Percentiles rank a stretch among this genome's conserved stretches.
Conservation (phyloP, 164 flowering plant species). For the Kalanchoe fedtschenkoi region DNA sequence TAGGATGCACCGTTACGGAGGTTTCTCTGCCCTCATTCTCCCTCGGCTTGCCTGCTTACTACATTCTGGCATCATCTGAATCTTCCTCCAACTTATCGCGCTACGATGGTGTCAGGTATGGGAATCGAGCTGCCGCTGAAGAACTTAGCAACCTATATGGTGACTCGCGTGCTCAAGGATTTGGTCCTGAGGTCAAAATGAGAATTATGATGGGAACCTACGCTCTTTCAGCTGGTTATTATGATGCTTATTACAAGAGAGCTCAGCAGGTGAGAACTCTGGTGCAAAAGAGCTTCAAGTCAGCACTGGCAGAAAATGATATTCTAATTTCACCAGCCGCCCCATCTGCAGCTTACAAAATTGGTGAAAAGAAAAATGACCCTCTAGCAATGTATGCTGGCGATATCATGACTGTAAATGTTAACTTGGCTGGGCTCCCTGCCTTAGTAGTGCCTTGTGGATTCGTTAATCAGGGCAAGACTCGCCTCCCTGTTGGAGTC, state of each 20-base stretch:
- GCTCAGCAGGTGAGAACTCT: slow-evolving; percentile 98
- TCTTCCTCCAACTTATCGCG: slow-evolving; percentile 93
- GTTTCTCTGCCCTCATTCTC: slow-evolving; percentile 91
- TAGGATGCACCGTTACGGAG: slow-evolving; percentile 78
- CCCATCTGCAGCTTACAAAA: slow-evolving; percentile 86
- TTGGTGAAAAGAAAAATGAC: slow-evolving; percentile 90
- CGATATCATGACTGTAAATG: slow-evolving; percentile 99
- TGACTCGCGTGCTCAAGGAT: slow-evolving; percentile 78
- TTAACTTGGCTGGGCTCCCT: slow-evolving; percentile 94
- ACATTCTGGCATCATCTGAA: slow-evolving; percentile 83
- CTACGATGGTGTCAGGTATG: slow-evolving; percentile 96
- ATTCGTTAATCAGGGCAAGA: slow-evolving; percentile 53
- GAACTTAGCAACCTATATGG: slow-evolving; percentile 65
- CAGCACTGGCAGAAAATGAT: slow-evolving; percentile 67
- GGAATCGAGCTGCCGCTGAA: slow-evolving; percentile 65
- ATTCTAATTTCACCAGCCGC: slow-evolving; percentile 92
- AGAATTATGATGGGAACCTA: slow-evolving; percentile 95
- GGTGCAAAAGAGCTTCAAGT: slow-evolving; percentile 56
- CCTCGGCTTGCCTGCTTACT: slow-evolving; percentile 94
- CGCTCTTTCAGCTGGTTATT: slow-evolving; percentile 97
- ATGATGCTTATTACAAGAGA: slow-evolving; percentile 98
- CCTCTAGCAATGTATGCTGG: slow-evolving; percentile 99
- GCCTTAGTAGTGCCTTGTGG: slow-evolving; percentile 96
- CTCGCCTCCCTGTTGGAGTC: slow-evolving; percentile 85
- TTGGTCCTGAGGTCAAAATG: slow-evolving; percentile 96